These are phyloP conservation scores for Ceratobasidium sp. DNA, from an alignment of 1,284 basidiomycete species.

Conservation along the genomic window DNA sequence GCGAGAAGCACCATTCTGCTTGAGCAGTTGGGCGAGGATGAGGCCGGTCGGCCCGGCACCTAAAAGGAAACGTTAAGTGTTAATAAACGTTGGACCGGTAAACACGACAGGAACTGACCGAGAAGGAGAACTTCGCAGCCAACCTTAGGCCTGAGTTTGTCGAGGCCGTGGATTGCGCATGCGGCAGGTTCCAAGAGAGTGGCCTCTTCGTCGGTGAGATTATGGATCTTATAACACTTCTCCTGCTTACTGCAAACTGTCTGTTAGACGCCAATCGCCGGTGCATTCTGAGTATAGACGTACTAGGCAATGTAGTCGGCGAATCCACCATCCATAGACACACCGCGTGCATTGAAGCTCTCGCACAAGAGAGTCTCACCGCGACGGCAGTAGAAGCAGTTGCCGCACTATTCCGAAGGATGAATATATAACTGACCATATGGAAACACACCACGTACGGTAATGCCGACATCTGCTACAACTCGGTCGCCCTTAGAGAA, in stretches of 20 bases:
- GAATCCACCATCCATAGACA: conserved; percentile 82
- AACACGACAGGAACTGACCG: conserved; percentile 43
- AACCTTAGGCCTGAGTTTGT: conserved; percentile 78
- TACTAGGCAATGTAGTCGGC: conserved; percentile 84
- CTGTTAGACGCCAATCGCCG: too few species aligned
- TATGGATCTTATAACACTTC: conserved; percentile 84
- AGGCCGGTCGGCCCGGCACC: conserved; percentile 83
- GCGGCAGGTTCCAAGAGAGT: conserved; percentile 88
- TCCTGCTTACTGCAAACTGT: conserved; percentile 58
- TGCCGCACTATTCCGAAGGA: conserved; percentile 63
- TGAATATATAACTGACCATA: too few species aligned
- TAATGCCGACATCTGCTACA: conserved; percentile 71
- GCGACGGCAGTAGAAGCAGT: conserved; percentile 84
- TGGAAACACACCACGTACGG: too few species aligned
- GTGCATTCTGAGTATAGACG: conserved; percentile 47
- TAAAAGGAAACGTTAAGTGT: neutral
- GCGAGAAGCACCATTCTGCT: conserved; percentile 78
- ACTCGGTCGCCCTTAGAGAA: conserved; percentile 77
- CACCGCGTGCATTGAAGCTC: conserved; percentile 77
- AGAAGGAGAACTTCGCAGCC: conserved; percentile 81
- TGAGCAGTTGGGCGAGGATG: conserved; percentile 84
- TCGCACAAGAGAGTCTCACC: conserved; percentile 78
- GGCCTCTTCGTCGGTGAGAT: conserved; percentile 85
- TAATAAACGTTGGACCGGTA: neutral
- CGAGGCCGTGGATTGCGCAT: conserved; percentile 87